Evolutionary conservation across 2,329 filamentous ascomycete species (phyloP).

Genomic region (Curvularia spicifera): DNA sequence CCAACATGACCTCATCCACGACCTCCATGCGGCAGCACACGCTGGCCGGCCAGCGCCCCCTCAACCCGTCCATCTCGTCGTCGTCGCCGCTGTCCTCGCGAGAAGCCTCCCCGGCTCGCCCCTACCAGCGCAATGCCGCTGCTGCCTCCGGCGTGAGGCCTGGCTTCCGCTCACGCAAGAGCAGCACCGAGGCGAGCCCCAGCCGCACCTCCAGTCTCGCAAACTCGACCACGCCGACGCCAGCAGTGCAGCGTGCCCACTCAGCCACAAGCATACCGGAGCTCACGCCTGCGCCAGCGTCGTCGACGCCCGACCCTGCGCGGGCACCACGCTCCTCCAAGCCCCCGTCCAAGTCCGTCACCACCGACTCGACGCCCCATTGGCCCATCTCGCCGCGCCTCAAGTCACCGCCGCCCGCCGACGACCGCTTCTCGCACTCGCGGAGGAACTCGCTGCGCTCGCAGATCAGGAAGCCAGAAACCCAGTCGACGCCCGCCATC

Average conservation of each 20-base stretch:
- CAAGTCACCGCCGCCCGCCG: conserved; percentile 70
- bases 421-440: conserved; percentile 45
- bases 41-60: conserved; percentile 36
- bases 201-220: conserved; percentile 48
- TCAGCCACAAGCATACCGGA: conserved; percentile 72
- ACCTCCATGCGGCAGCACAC: conserved; percentile 35
- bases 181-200: conserved; percentile 54
- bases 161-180: conserved; percentile 52
- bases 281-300: conserved; percentile 64
- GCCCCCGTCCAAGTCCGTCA: conserved; percentile 54
- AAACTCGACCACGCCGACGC: conserved; percentile 50
- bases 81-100: conserved; percentile 55
- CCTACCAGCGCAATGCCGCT: conserved; percentile 34
- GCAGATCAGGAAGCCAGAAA: conserved; percentile 41
- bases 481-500: conserved; percentile 51
- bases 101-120: conserved; percentile 55
- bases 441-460: conserved; percentile 54
- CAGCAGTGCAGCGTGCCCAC: conserved; percentile 68
- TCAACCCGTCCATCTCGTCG: conserved; percentile 43
- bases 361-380: conserved; percentile 61
- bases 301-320: conserved; percentile 62
- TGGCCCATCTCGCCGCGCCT: conserved; percentile 81
- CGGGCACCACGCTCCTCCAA: conserved; percentile 53
- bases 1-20: background rate
- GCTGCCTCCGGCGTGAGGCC: conserved; percentile 31